A percentile compares a stretch with the other conserved stretches of the same genome.
phyloP scores from a whole-genome alignment of 352 stramenopile species.

The Pythium rhizo-oryzae region DNA sequence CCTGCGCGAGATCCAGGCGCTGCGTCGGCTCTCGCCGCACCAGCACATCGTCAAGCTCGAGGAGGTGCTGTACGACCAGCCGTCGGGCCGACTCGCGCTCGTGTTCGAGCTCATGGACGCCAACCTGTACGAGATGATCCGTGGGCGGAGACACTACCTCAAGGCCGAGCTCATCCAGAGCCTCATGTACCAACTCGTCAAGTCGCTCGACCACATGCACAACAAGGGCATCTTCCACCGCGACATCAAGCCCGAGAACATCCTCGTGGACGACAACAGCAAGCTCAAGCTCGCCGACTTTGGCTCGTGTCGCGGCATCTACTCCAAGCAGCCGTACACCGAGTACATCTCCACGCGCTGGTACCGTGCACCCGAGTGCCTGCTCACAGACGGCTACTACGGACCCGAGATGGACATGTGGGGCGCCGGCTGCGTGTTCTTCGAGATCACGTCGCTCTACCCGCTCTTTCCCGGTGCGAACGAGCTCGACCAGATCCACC shows the following conservation, averaged over 20 bases:
- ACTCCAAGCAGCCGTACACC: constrained; percentile 96
- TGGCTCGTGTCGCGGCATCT: constrained; percentile 94
- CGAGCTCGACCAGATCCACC: constrained; percentile 95
- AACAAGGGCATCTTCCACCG: constrained; percentile 97
- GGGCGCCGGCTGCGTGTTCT: constrained; percentile 95
- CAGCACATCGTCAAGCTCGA: constrained; percentile 96
- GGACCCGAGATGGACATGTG: constrained; percentile 97
- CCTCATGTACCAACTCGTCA: constrained; percentile 94
- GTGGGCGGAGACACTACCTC: constrained; percentile 84
- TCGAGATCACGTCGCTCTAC: constrained; percentile 95
- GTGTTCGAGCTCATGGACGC: constrained; percentile 98
- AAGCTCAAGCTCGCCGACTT: constrained; percentile 96
- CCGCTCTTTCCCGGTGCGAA: constrained; percentile 95
- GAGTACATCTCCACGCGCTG: constrained; percentile 97
- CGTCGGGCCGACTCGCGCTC: constrained; percentile 91
- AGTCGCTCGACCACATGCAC: constrained; percentile 97
- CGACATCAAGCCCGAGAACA: constrained; percentile 97
- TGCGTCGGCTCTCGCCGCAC: constrained; percentile 93
- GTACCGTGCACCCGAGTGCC: constrained; percentile 95
- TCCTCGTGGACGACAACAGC: constrained; percentile 87
- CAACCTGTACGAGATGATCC: constrained; percentile 97
- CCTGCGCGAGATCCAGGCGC: constrained; percentile 94
- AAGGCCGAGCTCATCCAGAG: constrained; percentile 83
- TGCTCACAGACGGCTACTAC: constrained; percentile 96
- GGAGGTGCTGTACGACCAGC: constrained; percentile 94